Evolutionary conservation across 1,139 yeast genomes (phyloP).

Genomic region (Saccharomyces pastorianus): DNA sequence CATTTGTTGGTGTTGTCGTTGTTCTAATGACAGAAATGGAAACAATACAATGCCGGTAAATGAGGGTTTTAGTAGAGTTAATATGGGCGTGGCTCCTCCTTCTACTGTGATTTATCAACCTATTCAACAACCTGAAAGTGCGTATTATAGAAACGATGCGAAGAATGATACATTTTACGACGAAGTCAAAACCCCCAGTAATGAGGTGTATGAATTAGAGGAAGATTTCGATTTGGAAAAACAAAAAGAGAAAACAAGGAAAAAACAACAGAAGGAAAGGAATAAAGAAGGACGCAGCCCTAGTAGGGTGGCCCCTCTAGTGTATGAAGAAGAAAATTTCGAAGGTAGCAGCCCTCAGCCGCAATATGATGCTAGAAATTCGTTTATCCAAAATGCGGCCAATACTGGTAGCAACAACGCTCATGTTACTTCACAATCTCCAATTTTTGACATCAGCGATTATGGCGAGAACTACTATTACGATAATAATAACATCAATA

Average conservation of each 20-base stretch:
- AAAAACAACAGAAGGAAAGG: conserved; percentile 3
- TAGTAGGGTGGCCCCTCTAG: conserved; percentile 5
- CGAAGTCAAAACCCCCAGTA: conserved; percentile 16
- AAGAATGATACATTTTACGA: conserved; percentile 11
- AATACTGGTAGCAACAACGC: not conserved
- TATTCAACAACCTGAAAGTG: conserved; percentile 23
- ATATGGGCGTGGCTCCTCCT: conserved; percentile 10
- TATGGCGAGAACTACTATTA: not conserved
- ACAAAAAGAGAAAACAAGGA: conserved; percentile 17
- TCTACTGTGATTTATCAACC: conserved; percentile 29
- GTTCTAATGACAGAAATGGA: conserved; percentile 10
- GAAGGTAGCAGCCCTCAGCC: conserved; percentile 5
- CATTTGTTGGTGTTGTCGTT: conserved; percentile 38
- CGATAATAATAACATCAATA: not conserved
- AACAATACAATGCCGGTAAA: conserved; percentile 10
- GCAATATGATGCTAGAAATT: conserved; percentile 2
- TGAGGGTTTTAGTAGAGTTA: conserved; percentile 10
- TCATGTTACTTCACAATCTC: not conserved
- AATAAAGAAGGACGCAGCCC: not conserved
- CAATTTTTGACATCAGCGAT: not conserved
- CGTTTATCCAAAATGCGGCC: conserved; percentile 5
- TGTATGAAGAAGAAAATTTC: not conserved
- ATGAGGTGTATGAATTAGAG: conserved; percentile 26
- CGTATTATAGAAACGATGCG: conserved; percentile 12
- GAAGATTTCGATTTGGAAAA: conserved; percentile 30